Conservation (phyloP, 108 stramenopile genomes). For the Nitzschia palea region DNA sequence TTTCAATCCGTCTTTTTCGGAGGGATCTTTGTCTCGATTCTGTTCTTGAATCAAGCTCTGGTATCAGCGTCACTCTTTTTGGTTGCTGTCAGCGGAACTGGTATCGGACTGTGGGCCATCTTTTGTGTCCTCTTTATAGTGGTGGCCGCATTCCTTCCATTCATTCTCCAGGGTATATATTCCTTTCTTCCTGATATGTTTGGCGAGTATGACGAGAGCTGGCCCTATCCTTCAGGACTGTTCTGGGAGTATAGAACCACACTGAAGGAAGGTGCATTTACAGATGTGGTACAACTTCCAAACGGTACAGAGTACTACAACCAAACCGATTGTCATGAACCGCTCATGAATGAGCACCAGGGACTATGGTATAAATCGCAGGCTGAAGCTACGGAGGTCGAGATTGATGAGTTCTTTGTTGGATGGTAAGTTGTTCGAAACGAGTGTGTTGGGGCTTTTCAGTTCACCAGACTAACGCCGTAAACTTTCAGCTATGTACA, state of each 20-base stretch:
- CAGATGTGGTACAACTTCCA: no score
- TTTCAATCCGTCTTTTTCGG: slow-evolving; percentile 33
- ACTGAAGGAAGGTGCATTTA: no score
- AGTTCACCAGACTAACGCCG: no score
- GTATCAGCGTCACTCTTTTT: slow-evolving; percentile 43
- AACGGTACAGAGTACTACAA: no score
- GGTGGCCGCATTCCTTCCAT: slow-evolving; percentile 24
- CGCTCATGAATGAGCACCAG: slow-evolving; percentile 34
- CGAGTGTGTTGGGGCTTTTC: no score
- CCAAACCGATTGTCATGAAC: slow-evolving; percentile 31
- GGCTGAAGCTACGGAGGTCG: slow-evolving; percentile 27
- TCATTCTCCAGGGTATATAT: background rate
- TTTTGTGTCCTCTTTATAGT: slow-evolving; percentile 32
- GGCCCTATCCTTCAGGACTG: slow-evolving; percentile 4
- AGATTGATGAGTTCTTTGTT: slow-evolving; percentile 36
- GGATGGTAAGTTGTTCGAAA: slow-evolving; percentile 27
- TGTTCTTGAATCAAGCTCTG: slow-evolving; percentile 48
- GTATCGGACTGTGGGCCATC: slow-evolving; percentile 20
- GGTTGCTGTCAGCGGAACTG: slow-evolving; percentile 43
- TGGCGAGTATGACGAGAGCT: no score
- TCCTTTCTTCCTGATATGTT: background rate
- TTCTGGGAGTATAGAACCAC: slow-evolving; percentile 16
- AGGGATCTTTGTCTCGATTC: slow-evolving; percentile 35
- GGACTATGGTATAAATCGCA: slow-evolving; percentile 15
- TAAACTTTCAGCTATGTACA: background rate